phyloP scores from a whole-genome alignment of 495 filamentous ascomycete genomes.

The Chaetomium fimeti region DNA sequence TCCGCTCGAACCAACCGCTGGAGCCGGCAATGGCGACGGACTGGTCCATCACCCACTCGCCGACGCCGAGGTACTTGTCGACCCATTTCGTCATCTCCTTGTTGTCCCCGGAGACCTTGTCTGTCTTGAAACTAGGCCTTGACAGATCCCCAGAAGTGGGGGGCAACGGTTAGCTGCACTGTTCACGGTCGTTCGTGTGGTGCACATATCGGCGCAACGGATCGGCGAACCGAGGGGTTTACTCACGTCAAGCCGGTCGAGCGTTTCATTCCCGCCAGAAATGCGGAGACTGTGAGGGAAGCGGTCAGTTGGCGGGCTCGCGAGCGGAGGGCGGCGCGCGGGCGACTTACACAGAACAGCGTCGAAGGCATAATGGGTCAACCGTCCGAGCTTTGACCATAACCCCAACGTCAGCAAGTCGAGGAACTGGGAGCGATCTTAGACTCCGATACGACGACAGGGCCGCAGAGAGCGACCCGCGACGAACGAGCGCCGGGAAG shows the following conservation, averaged over 20 bases:
- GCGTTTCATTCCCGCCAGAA: constrained; percentile 93
- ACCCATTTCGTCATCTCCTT: constrained; percentile 87
- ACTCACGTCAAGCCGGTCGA: constrained; percentile 97
- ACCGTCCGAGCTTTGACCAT: constrained; percentile 77
- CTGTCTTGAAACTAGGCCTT: constrained; percentile 82
- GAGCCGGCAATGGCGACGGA: constrained; percentile 86
- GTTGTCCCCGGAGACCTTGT: constrained; percentile 74
- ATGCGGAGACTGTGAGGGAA: constrained; percentile 72
- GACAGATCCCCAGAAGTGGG: constrained; percentile 39
- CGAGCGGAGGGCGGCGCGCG: not conserved
- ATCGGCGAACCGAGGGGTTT: constrained; percentile 15
- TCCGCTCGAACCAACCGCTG: constrained; percentile 85
- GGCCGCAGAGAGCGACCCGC: constrained; percentile 11
- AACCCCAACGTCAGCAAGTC: constrained; percentile 61
- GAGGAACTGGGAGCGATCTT: constrained; percentile 51
- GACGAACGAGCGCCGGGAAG: constrained; percentile 12
- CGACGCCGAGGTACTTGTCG: constrained; percentile 90
- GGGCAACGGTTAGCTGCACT: constrained; percentile 30
- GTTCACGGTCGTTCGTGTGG: not conserved
- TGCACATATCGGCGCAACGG: not conserved
- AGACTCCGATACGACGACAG: constrained; percentile 34
- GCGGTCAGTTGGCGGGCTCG: constrained; percentile 18
- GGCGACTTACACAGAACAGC: constrained; percentile 78
- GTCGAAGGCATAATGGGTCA: constrained; percentile 95
- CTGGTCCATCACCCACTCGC: constrained; percentile 98